Conservation (phyloP, 192 early-diverging fungal genomes). For the Entomortierella parvispora region DNA sequence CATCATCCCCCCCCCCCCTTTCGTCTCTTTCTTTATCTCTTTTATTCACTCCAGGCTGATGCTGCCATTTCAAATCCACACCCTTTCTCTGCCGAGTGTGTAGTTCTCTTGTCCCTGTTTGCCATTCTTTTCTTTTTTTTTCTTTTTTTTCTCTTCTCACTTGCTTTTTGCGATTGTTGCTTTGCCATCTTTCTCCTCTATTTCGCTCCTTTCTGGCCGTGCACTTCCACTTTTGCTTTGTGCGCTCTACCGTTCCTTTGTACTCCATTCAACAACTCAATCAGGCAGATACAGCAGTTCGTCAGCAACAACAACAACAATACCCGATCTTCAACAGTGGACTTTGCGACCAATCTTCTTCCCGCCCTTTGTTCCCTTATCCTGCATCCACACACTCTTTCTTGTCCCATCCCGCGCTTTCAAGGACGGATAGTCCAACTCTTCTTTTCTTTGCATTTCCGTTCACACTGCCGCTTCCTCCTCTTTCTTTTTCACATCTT, state of each 20-base stretch:
- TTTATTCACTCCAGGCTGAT: not conserved
- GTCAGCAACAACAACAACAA: too few relatives aligned
- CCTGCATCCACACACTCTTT: not conserved
- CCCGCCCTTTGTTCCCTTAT: not conserved
- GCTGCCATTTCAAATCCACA: not conserved
- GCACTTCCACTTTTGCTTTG: conserved; percentile 1
- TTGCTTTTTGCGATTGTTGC: not conserved
- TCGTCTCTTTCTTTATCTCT: not conserved
- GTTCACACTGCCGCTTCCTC: not conserved
- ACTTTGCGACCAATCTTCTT: too few relatives aligned
- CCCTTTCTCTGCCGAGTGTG: not conserved
- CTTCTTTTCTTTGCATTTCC: not conserved
- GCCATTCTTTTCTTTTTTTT: not conserved
- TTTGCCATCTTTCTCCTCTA: not conserved
- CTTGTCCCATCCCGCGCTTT: conserved; percentile 1
- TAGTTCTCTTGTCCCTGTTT: not conserved
- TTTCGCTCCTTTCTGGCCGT: not conserved
- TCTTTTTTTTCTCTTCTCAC: not conserved
- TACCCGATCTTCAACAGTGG: too few relatives aligned
- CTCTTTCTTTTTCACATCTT: conserved; percentile 1
- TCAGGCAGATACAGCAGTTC: too few relatives aligned
- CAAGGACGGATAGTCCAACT: not conserved
- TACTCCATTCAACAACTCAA: too few relatives aligned
- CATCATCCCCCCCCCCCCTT: too few relatives aligned
- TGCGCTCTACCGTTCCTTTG: not conserved